phyloP scores from a whole-genome alignment of 2,329 filamentous ascomycete species.

The Colletotrichum sp. region DNA sequence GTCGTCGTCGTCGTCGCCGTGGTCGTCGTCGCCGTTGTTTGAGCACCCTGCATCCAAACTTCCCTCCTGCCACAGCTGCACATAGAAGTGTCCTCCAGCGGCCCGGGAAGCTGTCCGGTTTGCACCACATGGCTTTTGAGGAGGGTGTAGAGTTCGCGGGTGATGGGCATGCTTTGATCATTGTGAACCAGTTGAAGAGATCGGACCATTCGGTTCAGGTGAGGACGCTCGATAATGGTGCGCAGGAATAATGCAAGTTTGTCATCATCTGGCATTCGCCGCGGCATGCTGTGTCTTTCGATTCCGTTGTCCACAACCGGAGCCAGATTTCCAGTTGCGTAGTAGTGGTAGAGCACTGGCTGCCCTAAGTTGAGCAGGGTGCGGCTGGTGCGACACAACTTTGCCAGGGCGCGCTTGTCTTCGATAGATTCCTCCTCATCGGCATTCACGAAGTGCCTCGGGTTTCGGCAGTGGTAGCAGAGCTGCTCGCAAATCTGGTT shows the following conservation, averaged over 20 bases:
- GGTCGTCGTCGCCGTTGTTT: too few species aligned
- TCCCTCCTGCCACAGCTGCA: too few species aligned
- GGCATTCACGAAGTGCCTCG: background rate
- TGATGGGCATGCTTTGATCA: background rate
- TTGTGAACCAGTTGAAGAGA: background rate
- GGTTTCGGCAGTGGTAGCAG: background rate
- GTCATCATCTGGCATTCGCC: background rate
- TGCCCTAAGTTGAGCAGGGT: accelerated
- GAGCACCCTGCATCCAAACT: too few species aligned
- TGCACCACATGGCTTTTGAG: background rate
- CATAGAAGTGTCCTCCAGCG: too few species aligned
- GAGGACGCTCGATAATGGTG: background rate
- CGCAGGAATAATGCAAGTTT: background rate
- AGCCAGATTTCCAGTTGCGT: background rate
- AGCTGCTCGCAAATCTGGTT: background rate
- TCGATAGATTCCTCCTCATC: background rate
- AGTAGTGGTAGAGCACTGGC: background rate
- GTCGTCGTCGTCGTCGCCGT: too few species aligned
- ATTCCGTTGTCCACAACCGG: background rate
- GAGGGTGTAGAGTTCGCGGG: background rate
- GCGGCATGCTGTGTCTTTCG: background rate
- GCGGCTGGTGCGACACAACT: background rate
- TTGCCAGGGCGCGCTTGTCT: background rate
- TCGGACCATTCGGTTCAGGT: accelerated
- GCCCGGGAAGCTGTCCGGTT: too few species aligned